These are phyloP conservation scores for Coelastrella sp. DNA, from an alignment of 139 green algal species.

Conservation along the genomic window DNA sequence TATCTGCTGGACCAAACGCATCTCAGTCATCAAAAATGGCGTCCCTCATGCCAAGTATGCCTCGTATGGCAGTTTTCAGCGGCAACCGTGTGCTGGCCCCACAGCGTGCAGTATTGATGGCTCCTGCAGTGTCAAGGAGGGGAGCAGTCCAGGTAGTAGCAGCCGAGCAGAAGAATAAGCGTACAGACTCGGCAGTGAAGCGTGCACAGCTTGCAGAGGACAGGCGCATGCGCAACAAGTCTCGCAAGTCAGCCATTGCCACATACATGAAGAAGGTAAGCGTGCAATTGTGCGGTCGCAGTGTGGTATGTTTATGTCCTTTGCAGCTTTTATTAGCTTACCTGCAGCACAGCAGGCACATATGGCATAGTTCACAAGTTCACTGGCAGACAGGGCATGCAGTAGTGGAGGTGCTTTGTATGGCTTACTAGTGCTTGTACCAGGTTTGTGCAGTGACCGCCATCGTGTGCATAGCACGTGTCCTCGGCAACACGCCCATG, in stretches of 20 bases:
- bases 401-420: too few relatives aligned
- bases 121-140: constrained; percentile 1
- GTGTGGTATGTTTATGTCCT: background rate
- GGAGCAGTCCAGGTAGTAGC: constrained; percentile 42
- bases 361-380: too few relatives aligned
- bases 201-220: constrained; percentile 68
- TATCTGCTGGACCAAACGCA: background rate
- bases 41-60: constrained; percentile 26
- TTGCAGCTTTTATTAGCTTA: too few relatives aligned
- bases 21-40: background rate
- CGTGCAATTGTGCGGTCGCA: background rate
- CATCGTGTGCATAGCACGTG: too few relatives aligned
- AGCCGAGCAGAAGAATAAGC: constrained; percentile 61
- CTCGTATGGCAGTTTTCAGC: constrained; percentile 36
- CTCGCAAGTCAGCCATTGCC: constrained; percentile 81
- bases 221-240: constrained; percentile 83
- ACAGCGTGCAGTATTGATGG: constrained; percentile 34
- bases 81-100: constrained; percentile 28
- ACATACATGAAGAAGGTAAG: constrained; percentile 92
- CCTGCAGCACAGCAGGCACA: too few relatives aligned
- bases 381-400: too few relatives aligned
- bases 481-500: too few relatives aligned
- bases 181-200: constrained; percentile 57
- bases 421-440: background rate
- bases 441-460: background rate